Conservation (phyloP, 2,329 filamentous ascomycete genomes). For the Dactylellina sp. region DNA sequence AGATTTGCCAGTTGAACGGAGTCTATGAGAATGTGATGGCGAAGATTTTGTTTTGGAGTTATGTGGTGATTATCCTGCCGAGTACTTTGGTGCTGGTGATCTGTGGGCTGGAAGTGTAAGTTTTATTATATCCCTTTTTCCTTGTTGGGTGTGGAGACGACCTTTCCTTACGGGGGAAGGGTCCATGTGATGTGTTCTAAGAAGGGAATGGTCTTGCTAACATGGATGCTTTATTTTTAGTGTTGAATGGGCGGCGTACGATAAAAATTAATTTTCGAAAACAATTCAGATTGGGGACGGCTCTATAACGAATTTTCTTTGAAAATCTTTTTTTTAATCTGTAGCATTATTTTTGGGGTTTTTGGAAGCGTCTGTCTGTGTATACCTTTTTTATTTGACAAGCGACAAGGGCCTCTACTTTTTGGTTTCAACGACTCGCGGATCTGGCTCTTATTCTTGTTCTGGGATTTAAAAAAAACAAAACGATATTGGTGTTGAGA, state of each 20-base stretch:
- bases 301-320: too few species aligned
- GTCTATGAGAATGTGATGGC: constrained; percentile 97
- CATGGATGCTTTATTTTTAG: background rate
- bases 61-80: constrained; percentile 84
- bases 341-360: too few species aligned
- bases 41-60: constrained; percentile 92
- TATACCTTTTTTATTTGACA: too few species aligned
- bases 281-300: too few species aligned
- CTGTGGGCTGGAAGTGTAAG: constrained; percentile 81
- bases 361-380: too few species aligned
- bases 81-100: constrained; percentile 92
- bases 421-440: too few species aligned
- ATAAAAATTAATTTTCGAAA: constrained; percentile 18
- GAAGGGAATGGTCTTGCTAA: background rate
- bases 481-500: too few species aligned
- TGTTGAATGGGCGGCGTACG: constrained; percentile 32
- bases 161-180: background rate
- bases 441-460: too few species aligned
- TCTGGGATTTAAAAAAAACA: too few species aligned
- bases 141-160: background rate
- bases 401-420: too few species aligned
- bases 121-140: constrained; percentile 10
- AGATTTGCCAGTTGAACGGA: constrained; percentile 98
- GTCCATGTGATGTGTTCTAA: background rate
- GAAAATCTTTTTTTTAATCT: too few species aligned